Conservation (phyloP, 2,329 filamentous ascomycete genomes). For the Chaetomiaceae sp. region DNA sequence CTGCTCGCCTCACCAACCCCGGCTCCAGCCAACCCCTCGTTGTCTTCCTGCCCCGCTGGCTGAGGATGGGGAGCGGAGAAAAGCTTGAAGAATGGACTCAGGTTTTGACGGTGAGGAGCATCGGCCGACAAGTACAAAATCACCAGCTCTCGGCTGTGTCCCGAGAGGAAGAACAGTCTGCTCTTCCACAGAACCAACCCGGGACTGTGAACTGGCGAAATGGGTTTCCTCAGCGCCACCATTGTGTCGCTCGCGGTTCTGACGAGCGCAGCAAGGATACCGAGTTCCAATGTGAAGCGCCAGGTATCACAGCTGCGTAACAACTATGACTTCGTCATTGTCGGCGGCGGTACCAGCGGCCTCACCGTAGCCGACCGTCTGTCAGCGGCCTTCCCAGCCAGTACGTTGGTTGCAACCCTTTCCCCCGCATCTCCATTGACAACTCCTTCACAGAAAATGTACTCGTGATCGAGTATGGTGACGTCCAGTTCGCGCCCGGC, state of each 20-base stretch:
- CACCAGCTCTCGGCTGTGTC: no score
- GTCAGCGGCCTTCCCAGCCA: conserved; percentile 29
- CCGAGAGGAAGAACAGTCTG: no score
- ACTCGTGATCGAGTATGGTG: conserved; percentile 27
- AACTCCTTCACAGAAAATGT: no score
- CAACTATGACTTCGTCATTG: conserved; percentile 32
- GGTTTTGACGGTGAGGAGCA: no score
- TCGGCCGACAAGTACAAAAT: no score
- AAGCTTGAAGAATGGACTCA: no score
- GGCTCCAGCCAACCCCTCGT: background rate
- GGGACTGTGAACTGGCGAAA: no score
- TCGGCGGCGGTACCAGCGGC: conserved; percentile 33
- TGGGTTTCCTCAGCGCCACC: conserved; percentile 7
- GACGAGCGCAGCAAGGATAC: conserved; percentile 1
- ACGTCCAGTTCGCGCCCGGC: conserved; percentile 18
- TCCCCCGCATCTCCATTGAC: no score
- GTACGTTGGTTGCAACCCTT: conserved; percentile 28
- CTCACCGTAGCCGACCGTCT: conserved; percentile 34
- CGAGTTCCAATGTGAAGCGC: conserved; percentile 18
- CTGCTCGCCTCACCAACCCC: background rate
- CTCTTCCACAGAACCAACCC: no score
- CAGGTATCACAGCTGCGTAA: conserved; percentile 29
- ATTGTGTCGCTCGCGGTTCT: conserved; percentile 10
- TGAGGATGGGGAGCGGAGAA: background rate
- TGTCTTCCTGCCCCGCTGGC: background rate